Evolutionary conservation across 441 rosid species (phyloP).

Genomic region (Sinapis alba): DNA sequence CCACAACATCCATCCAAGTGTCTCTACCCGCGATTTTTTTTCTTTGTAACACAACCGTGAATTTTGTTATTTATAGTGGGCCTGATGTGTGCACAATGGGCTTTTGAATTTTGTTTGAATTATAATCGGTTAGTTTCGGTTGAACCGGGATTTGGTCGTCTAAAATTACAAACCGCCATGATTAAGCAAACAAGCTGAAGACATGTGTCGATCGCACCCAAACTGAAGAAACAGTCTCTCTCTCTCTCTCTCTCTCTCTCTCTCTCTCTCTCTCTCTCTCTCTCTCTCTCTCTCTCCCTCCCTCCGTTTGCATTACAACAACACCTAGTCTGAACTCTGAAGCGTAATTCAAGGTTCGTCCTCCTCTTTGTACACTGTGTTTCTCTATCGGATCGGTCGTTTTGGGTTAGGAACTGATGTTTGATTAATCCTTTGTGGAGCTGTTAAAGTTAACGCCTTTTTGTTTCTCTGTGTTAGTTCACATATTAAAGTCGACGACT

Average conservation of each 20-base stretch:
- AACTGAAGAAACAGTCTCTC: not conserved
- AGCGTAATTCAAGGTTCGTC: not conserved
- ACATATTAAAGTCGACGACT: not conserved
- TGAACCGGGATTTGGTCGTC: not conserved
- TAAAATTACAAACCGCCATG: not conserved
- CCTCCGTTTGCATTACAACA: not conserved
- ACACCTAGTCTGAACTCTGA: not conserved
- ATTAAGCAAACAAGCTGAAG: not conserved
- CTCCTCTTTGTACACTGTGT: not conserved
- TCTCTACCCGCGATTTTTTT: too few relatives aligned
- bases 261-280: not conserved
- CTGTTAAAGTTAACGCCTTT: not conserved
- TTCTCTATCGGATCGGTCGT: not conserved
- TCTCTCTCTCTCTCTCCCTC: not conserved
- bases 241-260: not conserved
- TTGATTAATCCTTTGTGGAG: not conserved
- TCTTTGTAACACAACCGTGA: too few relatives aligned
- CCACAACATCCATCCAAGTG: too few relatives aligned
- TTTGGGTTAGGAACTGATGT: not conserved
- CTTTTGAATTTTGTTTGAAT: not conserved
- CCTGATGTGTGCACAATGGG: not conserved
- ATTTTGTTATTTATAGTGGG: not conserved
- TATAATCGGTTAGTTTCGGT: not conserved
- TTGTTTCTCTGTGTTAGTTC: too few relatives aligned
- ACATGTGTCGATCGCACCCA: not conserved